Evolutionary conservation across 208 protist genomes (phyloP).

Genomic region (Trypanosomatidae sp.): DNA sequence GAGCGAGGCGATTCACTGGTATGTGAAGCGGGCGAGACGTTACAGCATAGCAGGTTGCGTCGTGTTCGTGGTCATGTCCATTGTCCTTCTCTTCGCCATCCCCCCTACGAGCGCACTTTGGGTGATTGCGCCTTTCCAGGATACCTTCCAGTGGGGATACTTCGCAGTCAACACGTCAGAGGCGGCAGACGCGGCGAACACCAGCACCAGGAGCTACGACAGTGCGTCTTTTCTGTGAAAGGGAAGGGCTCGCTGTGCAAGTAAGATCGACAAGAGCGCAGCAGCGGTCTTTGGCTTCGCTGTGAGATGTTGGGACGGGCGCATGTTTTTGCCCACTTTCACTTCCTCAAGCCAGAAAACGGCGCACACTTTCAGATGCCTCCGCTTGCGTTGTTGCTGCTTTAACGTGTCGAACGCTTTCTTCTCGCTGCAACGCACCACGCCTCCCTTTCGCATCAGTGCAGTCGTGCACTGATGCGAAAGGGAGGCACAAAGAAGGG

Average conservation of each 20-base stretch:
- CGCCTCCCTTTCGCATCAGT: neutral
- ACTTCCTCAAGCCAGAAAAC: neutral
- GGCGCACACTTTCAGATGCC: neutral
- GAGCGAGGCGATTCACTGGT: slow-evolving; percentile 31
- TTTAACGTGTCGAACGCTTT: neutral
- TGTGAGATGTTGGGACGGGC: neutral
- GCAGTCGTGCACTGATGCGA: neutral
- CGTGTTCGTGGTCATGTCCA: slow-evolving; percentile 8
- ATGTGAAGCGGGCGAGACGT: slow-evolving; percentile 16
- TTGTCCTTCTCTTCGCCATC: slow-evolving; percentile 8
- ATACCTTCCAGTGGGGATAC: slow-evolving; percentile 29
- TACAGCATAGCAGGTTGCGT: slow-evolving; percentile 1
- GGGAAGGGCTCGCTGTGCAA: neutral
- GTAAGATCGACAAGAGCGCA: neutral
- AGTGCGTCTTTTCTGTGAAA: neutral
- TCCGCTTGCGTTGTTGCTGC: neutral
- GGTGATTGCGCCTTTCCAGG: slow-evolving; percentile 31
- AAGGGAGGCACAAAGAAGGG: neutral
- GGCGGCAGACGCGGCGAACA: neutral
- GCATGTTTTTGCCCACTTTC: neutral
- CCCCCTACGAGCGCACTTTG: slow-evolving; percentile 22
- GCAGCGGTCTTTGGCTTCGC: neutral
- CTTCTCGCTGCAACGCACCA: neutral
- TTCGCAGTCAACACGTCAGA: slow-evolving; percentile 27
- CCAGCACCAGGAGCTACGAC: neutral